phyloP scores from a whole-genome alignment of 441 rosid species.

The Adansonia gregorii region DNA sequence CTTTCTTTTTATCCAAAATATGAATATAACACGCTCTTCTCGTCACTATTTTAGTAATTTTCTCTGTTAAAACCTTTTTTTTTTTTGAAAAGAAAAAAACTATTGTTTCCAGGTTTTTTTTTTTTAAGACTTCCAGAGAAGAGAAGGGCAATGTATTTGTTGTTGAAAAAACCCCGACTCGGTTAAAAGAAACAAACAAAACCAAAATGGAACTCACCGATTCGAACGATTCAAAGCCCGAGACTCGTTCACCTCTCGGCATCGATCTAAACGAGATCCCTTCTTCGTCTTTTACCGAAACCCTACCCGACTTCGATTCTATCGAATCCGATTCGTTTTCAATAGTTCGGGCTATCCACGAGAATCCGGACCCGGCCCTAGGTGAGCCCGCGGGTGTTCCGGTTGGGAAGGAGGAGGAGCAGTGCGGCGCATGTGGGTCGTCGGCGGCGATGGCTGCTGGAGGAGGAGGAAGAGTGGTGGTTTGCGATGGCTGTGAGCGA shows the following conservation, averaged over 20 bases:
- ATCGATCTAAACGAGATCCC: constrained; percentile 36
- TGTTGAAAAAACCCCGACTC: constrained; percentile 20
- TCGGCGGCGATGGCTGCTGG: constrained; percentile 16
- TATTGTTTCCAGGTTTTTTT: neutral
- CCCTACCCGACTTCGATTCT: constrained; percentile 19
- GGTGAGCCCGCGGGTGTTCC: constrained; percentile 25
- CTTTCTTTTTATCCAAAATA: neutral
- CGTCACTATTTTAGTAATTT: neutral
- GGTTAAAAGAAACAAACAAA: constrained; percentile 9
- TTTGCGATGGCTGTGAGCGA: constrained; percentile 30
- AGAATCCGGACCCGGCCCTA: constrained; percentile 22
- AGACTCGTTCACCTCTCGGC: constrained; percentile 28
- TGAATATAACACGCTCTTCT: neutral
- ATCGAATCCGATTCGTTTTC: constrained; percentile 29
- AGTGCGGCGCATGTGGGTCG: constrained; percentile 17
- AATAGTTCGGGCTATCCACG: constrained; percentile 24
- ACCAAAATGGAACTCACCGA: constrained; percentile 25
- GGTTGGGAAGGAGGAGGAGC: neutral
- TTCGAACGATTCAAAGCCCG: constrained; percentile 29
- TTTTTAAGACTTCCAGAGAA: neutral
- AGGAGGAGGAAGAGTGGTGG: constrained; percentile 22
- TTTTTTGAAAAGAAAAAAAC: too few relatives aligned
- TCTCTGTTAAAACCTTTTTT: constrained; percentile 4
- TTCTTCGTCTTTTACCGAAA: constrained; percentile 22
- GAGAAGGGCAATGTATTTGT: neutral